Percentiles rank a stretch among this genome's conserved stretches.
Conservation (phyloP, 805 yeast species). For the Grigorovia jiainica region DNA sequence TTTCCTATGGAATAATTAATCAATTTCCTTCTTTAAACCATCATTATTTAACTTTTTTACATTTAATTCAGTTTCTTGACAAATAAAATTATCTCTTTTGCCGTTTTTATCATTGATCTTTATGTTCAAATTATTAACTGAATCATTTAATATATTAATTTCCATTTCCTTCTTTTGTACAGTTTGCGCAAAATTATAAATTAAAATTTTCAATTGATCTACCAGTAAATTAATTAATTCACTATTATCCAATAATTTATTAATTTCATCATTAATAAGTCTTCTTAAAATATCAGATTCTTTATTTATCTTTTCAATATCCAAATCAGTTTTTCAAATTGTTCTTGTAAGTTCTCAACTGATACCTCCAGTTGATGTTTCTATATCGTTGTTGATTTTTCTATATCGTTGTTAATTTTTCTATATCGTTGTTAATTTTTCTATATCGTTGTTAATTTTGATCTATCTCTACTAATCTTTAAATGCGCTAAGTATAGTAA, state of each 20-base stretch:
- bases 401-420: too few relatives aligned
- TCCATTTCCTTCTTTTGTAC: constrained; percentile 24
- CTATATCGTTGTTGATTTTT: constrained; percentile 41
- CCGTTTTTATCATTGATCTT: constrained; percentile 24
- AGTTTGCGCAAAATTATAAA: constrained; percentile 34
- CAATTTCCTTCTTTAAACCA: neutral
- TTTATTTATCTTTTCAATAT: constrained; percentile 44
- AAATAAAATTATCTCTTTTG: constrained; percentile 31
- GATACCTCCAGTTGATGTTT: constrained; percentile 35
- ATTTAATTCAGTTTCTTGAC: constrained; percentile 41
- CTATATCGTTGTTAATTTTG: too few relatives aligned
- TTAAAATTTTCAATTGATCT: constrained; percentile 31
- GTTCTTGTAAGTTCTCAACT: constrained; percentile 36
- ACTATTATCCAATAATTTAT: constrained; percentile 31
- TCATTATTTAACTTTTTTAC: constrained; percentile 1
- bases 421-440: too few relatives aligned
- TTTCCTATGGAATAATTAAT: neutral
- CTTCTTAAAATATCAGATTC: constrained; percentile 44
- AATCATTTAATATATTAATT: constrained; percentile 18
- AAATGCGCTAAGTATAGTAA: constrained; percentile 73
- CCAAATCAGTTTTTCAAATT: constrained; percentile 40
- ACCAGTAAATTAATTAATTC: constrained; percentile 24
- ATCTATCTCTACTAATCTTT: constrained; percentile 62
- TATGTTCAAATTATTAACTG: constrained; percentile 16
- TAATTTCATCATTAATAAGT: constrained; percentile 41